These are phyloP conservation scores for Colletotrichum ledebouriae DNA, from an alignment of 2,329 filamentous ascomycete genomes.

Conservation along the genomic window DNA sequence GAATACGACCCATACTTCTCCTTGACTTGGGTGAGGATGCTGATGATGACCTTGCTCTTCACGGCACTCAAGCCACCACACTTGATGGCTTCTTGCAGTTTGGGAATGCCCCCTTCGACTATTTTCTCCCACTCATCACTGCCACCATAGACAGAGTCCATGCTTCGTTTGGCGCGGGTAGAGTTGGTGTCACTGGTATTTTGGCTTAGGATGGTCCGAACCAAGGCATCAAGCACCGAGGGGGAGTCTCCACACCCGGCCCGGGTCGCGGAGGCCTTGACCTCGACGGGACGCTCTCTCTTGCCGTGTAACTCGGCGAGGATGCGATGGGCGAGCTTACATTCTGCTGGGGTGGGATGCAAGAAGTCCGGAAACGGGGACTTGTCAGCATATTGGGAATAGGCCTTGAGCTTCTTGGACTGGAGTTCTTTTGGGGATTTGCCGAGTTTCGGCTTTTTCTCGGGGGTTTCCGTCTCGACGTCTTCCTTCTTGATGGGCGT, in stretches of 20 bases:
- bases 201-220: constrained; percentile 66
- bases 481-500: constrained; percentile 35
- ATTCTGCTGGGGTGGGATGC: constrained; percentile 76
- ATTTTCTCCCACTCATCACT: constrained; percentile 60
- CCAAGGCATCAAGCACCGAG: constrained; percentile 65
- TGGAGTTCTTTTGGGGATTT: constrained; percentile 49
- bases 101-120: constrained; percentile 54
- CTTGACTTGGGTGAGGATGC: constrained; percentile 75
- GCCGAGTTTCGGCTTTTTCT: constrained; percentile 10
- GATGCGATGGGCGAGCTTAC: constrained; percentile 75
- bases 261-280: constrained; percentile 72
- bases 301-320: constrained; percentile 76
- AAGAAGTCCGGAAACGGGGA: constrained; percentile 77
- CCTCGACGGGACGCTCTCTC: constrained; percentile 69
- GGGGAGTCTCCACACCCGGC: constrained; percentile 71
- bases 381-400: constrained; percentile 54
- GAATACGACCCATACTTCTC: constrained; percentile 57
- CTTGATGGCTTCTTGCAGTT: constrained; percentile 72
- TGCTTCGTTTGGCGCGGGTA: constrained; percentile 68
- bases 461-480: constrained; percentile 33
- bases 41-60: constrained; percentile 81
- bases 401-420: constrained; percentile 59
- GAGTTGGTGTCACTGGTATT: constrained; percentile 69
- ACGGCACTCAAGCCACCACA: constrained; percentile 77
- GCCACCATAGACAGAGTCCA: constrained; percentile 59